Percentiles rank a stretch among this genome's conserved stretches.
phyloP scores from a whole-genome alignment of 257 asterid species.

The Fraxinus pennsylvanica region DNA sequence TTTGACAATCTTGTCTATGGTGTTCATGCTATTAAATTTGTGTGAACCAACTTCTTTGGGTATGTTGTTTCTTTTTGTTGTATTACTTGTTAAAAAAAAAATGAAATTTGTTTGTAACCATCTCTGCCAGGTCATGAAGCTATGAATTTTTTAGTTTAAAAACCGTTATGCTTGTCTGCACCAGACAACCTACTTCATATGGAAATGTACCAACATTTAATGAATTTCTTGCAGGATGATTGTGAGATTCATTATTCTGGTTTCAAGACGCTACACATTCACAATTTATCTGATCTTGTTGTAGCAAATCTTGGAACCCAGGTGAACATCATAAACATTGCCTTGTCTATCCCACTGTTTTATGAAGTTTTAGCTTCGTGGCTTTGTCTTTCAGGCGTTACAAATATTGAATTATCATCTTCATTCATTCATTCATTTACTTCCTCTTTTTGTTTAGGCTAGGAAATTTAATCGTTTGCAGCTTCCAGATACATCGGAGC shows the following conservation, averaged over 20 bases:
- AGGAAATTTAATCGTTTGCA: constrained; percentile 64
- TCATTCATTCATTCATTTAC: neutral
- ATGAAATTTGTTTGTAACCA: neutral
- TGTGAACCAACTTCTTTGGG: constrained; percentile 7
- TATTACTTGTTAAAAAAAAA: constrained; percentile 8
- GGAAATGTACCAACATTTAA: constrained; percentile 5
- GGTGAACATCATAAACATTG: constrained; percentile 38
- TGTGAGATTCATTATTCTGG: constrained; percentile 84
- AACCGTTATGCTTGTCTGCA: neutral
- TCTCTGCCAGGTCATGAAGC: neutral
- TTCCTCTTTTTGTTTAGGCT: constrained; percentile 47
- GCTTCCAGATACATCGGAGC: constrained; percentile 84
- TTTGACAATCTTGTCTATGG: neutral
- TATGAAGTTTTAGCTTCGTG: neutral
- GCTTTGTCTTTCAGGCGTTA: constrained; percentile 16
- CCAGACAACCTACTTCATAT: neutral
- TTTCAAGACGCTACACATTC: constrained; percentile 72
- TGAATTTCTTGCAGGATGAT: constrained; percentile 62
- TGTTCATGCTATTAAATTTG: neutral
- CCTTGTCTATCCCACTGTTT: neutral
- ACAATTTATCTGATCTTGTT: constrained; percentile 91
- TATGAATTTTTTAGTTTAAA: neutral
- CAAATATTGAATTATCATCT: constrained; percentile 3
- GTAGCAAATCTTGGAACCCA: constrained; percentile 72
- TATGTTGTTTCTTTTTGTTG: constrained; percentile 13